Evolutionary conservation across 129 eudicot genomes (phyloP).

Genomic region (Lonicera japonica): DNA sequence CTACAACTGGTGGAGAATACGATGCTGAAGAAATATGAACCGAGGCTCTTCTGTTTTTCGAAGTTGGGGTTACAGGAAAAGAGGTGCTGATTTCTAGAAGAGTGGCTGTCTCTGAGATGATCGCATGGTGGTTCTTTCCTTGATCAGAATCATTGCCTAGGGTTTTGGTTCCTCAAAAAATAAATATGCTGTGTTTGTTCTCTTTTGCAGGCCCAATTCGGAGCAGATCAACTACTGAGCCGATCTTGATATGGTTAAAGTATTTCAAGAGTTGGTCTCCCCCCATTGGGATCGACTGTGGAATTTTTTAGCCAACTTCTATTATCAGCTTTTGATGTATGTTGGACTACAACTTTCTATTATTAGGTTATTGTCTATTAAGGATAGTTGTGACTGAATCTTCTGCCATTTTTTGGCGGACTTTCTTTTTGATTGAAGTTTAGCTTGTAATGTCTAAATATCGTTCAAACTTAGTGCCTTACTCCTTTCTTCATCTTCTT

Average conservation of each 20-base stretch:
- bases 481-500: slow-evolving; percentile 20
- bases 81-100: slow-evolving; percentile 16
- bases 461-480: slow-evolving; percentile 15
- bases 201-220: slow-evolving; percentile 53
- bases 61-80: slow-evolving; percentile 4
- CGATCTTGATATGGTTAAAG: slow-evolving; percentile 30
- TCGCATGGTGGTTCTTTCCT: slow-evolving; percentile 16
- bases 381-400: slow-evolving; percentile 11
- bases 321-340: slow-evolving; percentile 55
- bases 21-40: slow-evolving; percentile 17
- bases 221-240: slow-evolving; percentile 24
- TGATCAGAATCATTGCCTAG: slow-evolving; percentile 16
- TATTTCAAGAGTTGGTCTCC: slow-evolving; percentile 30
- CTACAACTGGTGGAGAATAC: not conserved
- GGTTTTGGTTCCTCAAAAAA: slow-evolving; percentile 33
- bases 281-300: slow-evolving; percentile 32
- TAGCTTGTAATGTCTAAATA: slow-evolving; percentile 19
- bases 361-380: slow-evolving; percentile 34
- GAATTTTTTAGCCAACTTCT: slow-evolving; percentile 45
- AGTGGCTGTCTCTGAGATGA: slow-evolving; percentile 18
- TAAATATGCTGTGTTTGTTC: slow-evolving; percentile 42
- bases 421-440: not conserved
- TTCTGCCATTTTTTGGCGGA: not conserved
- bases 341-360: slow-evolving; percentile 46
- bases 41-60: not conserved